Evolutionary conservation across 164 flowering plant genomes (phyloP).

Genomic region (Umbilicus rupestris): DNA sequence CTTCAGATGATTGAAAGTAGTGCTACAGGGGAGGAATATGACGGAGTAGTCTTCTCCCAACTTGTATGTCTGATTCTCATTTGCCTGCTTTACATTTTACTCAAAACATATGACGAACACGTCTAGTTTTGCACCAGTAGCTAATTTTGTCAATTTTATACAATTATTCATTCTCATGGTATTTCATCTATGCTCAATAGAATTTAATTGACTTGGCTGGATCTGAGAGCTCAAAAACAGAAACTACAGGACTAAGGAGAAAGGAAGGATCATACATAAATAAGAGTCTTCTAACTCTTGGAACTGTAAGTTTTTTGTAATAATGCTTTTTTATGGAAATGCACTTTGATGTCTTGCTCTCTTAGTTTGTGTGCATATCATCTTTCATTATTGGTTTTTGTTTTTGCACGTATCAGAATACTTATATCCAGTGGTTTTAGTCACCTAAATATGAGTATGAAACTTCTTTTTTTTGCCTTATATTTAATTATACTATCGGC

Average conservation of each 20-base stretch:
- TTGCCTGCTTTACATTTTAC: neutral
- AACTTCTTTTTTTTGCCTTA: too few relatives aligned
- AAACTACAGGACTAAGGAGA: slow-evolving; percentile 93
- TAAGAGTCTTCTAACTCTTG: slow-evolving; percentile 97
- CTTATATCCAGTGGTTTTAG: too few relatives aligned
- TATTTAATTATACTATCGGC: too few relatives aligned
- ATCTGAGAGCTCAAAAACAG: slow-evolving; percentile 99
- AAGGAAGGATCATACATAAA: slow-evolving; percentile 98
- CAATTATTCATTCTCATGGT: neutral
- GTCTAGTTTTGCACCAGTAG: neutral
- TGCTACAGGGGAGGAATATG: slow-evolving; percentile 88
- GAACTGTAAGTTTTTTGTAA: slow-evolving; percentile 64
- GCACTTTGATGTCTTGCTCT: neutral
- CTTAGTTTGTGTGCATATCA: neutral
- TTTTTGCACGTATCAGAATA: too few relatives aligned
- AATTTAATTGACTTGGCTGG: slow-evolving; percentile 98
- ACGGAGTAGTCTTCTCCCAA: slow-evolving; percentile 95
- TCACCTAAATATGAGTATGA: too few relatives aligned
- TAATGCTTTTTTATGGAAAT: neutral
- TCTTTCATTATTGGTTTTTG: too few relatives aligned
- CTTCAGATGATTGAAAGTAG: slow-evolving; percentile 98
- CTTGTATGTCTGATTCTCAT: slow-evolving; percentile 47
- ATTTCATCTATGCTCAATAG: slow-evolving; percentile 26
- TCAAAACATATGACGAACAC: neutral
- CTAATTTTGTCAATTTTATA: neutral